Evolutionary conservation across 495 filamentous ascomycete species (phyloP).

Genomic region (Podospora anserina): DNA sequence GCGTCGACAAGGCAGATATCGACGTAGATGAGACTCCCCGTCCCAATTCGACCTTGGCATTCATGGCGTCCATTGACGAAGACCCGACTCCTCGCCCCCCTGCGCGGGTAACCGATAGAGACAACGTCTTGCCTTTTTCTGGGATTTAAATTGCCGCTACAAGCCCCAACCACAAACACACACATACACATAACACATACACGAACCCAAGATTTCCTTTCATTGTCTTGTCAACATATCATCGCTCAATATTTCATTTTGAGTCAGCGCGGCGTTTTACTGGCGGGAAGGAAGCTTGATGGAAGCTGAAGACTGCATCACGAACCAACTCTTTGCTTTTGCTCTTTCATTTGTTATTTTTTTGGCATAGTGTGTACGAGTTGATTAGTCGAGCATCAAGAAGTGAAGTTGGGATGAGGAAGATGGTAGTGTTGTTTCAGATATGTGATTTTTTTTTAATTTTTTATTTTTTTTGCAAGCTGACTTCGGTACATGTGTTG

Average conservation of each 20-base stretch:
- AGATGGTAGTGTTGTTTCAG: not conserved
- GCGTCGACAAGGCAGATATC: not conserved
- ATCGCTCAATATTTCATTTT: conserved; percentile 1
- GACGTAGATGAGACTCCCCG: conserved; percentile 35
- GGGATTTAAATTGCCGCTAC: conserved; percentile 14
- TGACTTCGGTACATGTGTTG: not conserved
- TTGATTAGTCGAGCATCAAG: not conserved
- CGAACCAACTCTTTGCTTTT: not conserved
- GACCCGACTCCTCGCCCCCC: conserved; percentile 35
- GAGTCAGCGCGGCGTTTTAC: conserved; percentile 29
- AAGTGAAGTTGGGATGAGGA: not conserved
- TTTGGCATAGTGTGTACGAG: not conserved
- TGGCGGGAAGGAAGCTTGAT: conserved; percentile 4
- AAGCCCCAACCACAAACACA: not conserved
- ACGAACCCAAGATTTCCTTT: conserved; percentile 11
- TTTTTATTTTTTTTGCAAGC: not conserved
- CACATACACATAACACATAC: conserved; percentile 1
- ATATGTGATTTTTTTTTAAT: not conserved
- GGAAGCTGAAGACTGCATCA: conserved; percentile 22
- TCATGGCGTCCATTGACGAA: conserved; percentile 21
- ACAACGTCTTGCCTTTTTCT: conserved; percentile 25
- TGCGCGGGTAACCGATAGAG: conserved; percentile 16
- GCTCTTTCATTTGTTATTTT: not conserved
- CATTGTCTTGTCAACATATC: not conserved
- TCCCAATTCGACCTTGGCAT: conserved; percentile 13